Evolutionary conservation across 192 early-diverging fungal genomes (phyloP), one percentile per base, ranked within the genome.

Genomic region (Geranomyces michiganensis): DNA sequence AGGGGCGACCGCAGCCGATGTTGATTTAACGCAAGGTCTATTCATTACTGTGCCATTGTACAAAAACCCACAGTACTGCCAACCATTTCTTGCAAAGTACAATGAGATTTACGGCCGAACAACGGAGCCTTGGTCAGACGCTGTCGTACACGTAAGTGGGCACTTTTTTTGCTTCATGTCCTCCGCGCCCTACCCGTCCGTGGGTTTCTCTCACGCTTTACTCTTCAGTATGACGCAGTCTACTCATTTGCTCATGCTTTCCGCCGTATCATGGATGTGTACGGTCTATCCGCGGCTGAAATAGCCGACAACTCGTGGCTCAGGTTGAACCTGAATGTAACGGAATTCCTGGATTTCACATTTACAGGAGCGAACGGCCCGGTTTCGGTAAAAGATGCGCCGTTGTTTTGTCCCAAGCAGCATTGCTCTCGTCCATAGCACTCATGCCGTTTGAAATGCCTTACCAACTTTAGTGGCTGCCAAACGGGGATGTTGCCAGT

Each of bases 231-330:
- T 31, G 70, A 71, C 32, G 70, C 70, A 1, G 33, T 33, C 12
- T 71, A 71, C 29, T 59, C 70, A 48, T 71, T 63, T 36, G 70
- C 70, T 8, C 36, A 63, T 43, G 70, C 70, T 4, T 71, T 71
- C 60, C 64, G 63, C n/a, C 59, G 63, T 4, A 47, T 71, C 17
- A 62, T 71, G 61, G 45, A 41, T 22, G 30, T 64, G 19, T 36
- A 62, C 41, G 14, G 29, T 27, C 29, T 29, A 13, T 27, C 62
- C 4, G 21, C 49, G 21, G 49, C 24, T 3, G 7, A 71, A n/a
- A 62, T 71, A 12, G 30, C 70, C 61, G n/a, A 15, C 47, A 63
- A 63, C 47, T 24, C 36, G 19, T 71, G 70, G 70, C 26, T 45
- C 6, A 36, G 41, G 2, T 51, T 68, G n/a, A 53, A 53, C 15